Evolutionary conservation across 495 filamentous ascomycete genomes (phyloP), one percentile per base, ranked within the genome.

Genomic region (Chaetomidium leptoderma): DNA sequence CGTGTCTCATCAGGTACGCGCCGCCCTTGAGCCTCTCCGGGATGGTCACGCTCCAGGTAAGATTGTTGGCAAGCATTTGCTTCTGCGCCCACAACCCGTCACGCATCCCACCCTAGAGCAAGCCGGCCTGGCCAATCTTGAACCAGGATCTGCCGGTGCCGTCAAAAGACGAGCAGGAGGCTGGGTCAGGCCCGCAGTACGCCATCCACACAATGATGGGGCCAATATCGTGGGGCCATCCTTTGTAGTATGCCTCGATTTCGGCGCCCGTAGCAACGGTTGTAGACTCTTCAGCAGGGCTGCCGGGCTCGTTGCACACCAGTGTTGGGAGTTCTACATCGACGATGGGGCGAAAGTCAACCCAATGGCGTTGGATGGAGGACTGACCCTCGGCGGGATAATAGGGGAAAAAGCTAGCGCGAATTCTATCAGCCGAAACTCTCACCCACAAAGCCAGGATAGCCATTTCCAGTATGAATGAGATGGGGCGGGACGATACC

Each of bases 151-250:
- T 16, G 3, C 47, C 47, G 6, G 47, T 24, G 17, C 30, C 47
- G 32, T 50, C n/a, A 19, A 50, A 50, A 0, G 30, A 35, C 10
- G 32, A 17, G 32, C 47, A 50, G 24, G 29, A 11, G 17, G 29
- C n/a, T 32, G 47, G 29, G 3, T 50, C 47, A 1, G 47, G 0
- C 2, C 47, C 47, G 47, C 47, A 50, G 47, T 50, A 50, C 1
- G 47, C 47, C 17, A 50, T 36, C 47, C 47, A 50, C 30, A 50
- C 47, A 3, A 50, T 14, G 17, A 50, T 17, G 30, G 47, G 7
- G 2, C 47, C 47, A n/a, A 50, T 36, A 14, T 50, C 47, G 30
- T 50, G 47, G 8, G 47, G 47, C 47, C 47, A 50, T 8, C 47
- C 47, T 1, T 4, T 8, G 47, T 35, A 50, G 47, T 50, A 50